Base-by-base conservation (phyloP, 1,284 basidiomycete genomes). In the Neotropicomus parvogracilis region DNA sequence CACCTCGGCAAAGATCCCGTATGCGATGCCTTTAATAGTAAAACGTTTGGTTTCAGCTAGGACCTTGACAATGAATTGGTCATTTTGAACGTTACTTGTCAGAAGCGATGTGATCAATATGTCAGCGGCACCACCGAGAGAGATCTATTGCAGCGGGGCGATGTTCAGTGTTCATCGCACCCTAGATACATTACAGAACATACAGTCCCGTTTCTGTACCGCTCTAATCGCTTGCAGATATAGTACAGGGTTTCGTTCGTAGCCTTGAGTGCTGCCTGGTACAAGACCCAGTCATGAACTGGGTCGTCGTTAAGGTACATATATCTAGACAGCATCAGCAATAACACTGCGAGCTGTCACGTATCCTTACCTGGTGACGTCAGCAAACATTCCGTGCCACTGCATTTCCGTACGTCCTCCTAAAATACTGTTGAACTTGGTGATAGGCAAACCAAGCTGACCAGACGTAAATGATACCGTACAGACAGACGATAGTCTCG, bases 361-460 rank as follows among this genome's bases (percentile, higher is more conserved):
- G 13, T 26, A 14, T 31, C 21, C 40, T 9, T 50, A 84, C 79
- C 74, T 75, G 33, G 75, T 75, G 24, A 84, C 71, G 46, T 78
- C 72, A 1, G 74, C 70, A 56, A 86, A 81, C 60, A 70, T 68
- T 17, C 72, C 66, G 54, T 74, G 78, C 32, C 79, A 70, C 38
- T 77, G 68, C 29, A 74, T 62, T 40, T 79, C 76, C 1, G 75
- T 75, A 59, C 76, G 75, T 16, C 72, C 58, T 16, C 81, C 82
- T 20, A 58, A 54, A 12, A 69, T 70, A 49, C 75, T 75, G 35
- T 67, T 60, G 11, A 66, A 56, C 2, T 74, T 73, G 62, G 86
- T 86, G 50, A 89, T 60, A 3, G 85, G 81, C 37, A 91, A 68
- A 4, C 81, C 83, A 42, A 75, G 58, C 75, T 78, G 33, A 17